Base-by-base conservation (phyloP, 2,329 filamentous ascomycete species). In the Apiospora saccharicola region DNA sequence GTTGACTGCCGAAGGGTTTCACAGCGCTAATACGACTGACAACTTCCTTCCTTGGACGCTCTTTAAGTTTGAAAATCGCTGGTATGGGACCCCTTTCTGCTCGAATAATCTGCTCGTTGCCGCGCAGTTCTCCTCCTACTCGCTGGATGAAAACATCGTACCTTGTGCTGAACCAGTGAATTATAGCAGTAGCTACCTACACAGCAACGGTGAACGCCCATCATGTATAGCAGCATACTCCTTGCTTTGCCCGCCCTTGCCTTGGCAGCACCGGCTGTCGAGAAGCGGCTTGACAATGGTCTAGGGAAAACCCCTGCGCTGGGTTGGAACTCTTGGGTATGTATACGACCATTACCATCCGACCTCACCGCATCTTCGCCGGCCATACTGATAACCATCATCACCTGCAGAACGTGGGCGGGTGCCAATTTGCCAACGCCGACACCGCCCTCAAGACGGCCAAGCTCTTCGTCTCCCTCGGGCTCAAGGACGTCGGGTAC, bases 311-410 rank as follows among this genome's bases (percentile, higher is more conserved):
- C 75, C 22, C 75, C 75, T 7, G 72, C 75, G 22, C 69, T 76
- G 26, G 75, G 75, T 37, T 76, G 72, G 72, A 76, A 75, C 68
- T 74, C 71, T 71, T 76, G 75, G 75, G 71, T 71, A 71, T 41
- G 37, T 41, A 44, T 22, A 34, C 2, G 13, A 34, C 46, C 22
- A 24, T 8, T 12, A 30, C 22, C 19, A 8, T 19, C 22, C 46
- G 26, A 19, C 16, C 26, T 37, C 13, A 13, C n/a, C 34, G 5
- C 34, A 6, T 41, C 19, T 24, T 64, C 34, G 10, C 34, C n/a
- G 19, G 19, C 19, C 57, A 37, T 24, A n/a, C 22, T 64, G n/a
- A 64, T 4, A n/a, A 14, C 34, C 1, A 24, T 22, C 26, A 6
- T 6, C 22, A 41, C 19, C 16, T 14, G 37, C 34, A 70, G 68